These are phyloP conservation scores for Hypoxylon cercidicola DNA, from an alignment of 495 filamentous ascomycete species.

Conservation along the genomic window DNA sequence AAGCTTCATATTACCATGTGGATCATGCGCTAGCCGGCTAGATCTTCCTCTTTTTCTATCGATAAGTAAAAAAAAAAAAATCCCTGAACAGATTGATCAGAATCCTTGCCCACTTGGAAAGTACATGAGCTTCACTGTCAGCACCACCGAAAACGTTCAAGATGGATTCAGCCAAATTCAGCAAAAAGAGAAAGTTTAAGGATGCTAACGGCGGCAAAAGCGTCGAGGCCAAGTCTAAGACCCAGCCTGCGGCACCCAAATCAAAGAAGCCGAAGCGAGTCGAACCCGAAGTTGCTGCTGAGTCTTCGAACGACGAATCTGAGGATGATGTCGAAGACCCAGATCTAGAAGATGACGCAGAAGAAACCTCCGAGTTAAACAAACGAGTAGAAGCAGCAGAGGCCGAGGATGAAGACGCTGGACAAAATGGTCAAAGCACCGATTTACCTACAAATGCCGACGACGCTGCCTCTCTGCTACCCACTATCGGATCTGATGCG, in stretches of 20 bases:
- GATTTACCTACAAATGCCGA: constrained; percentile 30
- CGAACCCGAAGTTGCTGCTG: constrained; percentile 33
- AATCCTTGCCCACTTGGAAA: constrained; percentile 17
- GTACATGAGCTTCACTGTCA: constrained; percentile 7
- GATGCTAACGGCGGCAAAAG: constrained; percentile 49
- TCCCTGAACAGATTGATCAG: not conserved
- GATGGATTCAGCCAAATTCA: constrained; percentile 54
- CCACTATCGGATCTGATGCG: constrained; percentile 47
- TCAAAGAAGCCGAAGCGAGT: constrained; percentile 46
- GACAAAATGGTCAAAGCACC: constrained; percentile 32
- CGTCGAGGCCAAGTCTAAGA: constrained; percentile 26
- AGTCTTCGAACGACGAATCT: constrained; percentile 35
- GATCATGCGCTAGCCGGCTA: not conserved
- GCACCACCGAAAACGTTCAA: constrained; percentile 27
- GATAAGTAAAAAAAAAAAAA: constrained; percentile 40
- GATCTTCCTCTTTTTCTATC: constrained; percentile 30
- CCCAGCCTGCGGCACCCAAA: constrained; percentile 31
- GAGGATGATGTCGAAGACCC: constrained; percentile 45
- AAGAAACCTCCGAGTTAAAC: constrained; percentile 36
- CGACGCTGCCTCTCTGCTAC: constrained; percentile 42
- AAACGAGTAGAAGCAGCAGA: constrained; percentile 41
- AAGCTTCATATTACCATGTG: no score
- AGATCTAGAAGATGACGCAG: constrained; percentile 29
- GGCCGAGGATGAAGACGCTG: constrained; percentile 41
- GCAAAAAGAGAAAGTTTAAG: constrained; percentile 61